These are phyloP conservation scores for Cryptosporidium ryanae DNA, from an alignment of 169 alveolate genomes.

Conservation along the genomic window DNA sequence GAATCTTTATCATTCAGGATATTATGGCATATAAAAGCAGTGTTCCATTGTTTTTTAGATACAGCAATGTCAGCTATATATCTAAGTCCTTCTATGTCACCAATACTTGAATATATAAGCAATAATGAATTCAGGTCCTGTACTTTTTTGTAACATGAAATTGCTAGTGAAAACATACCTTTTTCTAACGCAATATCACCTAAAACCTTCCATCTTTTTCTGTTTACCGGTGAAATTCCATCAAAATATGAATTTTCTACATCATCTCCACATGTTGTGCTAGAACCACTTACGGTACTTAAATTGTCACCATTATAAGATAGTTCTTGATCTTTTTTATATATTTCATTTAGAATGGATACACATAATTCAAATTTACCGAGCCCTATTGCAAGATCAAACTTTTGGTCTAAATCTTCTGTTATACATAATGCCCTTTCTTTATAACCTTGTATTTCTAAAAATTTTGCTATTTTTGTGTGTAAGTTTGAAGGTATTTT, in stretches of 20 bases:
- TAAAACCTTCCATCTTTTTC: slow-evolving; percentile 82
- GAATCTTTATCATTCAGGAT: slow-evolving; percentile 77
- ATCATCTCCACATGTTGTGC: not conserved
- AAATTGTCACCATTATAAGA: not conserved
- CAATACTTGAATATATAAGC: slow-evolving; percentile 81
- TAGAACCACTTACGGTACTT: slow-evolving; percentile 37
- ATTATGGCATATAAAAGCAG: slow-evolving; percentile 84
- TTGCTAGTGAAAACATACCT: slow-evolving; percentile 82
- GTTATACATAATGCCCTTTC: slow-evolving; percentile 90
- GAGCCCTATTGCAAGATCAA: slow-evolving; percentile 89
- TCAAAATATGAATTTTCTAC: slow-evolving; percentile 53
- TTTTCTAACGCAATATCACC: slow-evolving; percentile 83
- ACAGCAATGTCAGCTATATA: slow-evolving; percentile 81
- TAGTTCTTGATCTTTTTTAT: slow-evolving; percentile 16
- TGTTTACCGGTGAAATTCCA: slow-evolving; percentile 71
- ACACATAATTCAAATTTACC: slow-evolving; percentile 87
- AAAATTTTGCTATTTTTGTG: slow-evolving; percentile 90
- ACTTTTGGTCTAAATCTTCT: slow-evolving; percentile 91
- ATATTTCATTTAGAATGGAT: slow-evolving; percentile 83
- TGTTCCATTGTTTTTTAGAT: slow-evolving; percentile 81
- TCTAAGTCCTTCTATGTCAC: slow-evolving; percentile 79
- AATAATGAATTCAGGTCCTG: slow-evolving; percentile 82
- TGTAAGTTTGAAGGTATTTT: slow-evolving; percentile 82
- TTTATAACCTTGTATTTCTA: slow-evolving; percentile 89
- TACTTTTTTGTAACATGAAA: slow-evolving; percentile 80